Base-by-base conservation (phyloP, 106 monocot genomes). In the Dendrobium huoshanense region DNA sequence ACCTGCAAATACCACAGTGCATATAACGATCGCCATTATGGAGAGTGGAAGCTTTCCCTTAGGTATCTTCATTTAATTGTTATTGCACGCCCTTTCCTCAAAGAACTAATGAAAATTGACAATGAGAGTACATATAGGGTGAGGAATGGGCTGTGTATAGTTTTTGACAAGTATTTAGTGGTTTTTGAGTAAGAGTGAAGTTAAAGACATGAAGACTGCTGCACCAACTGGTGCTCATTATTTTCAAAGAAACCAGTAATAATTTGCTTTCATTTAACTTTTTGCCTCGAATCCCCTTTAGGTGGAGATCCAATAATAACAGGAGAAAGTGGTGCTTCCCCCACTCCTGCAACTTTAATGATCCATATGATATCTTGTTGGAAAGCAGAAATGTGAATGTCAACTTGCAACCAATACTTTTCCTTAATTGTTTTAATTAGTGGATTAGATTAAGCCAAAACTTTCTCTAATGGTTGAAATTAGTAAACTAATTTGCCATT, bases 121-220 rank as follows among this genome's bases (percentile, higher is more conserved):
- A 27, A 29, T 58, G 18, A 41, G 37, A 79, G 51, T 19, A 33
- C 45, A 31, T 16, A 79, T 41, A 41, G 31, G 73, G 48, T 17
- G 42, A 20, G 77, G 55, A 65, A n/a, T 70, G 40, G 42, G 65
- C 72, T 27, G 64, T 59, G 83, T 20, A 73, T 67, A 17, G 16
- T 4, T 16, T 77, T 70, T 41, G 49, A 55, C 61, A 5, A 68
- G 4, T 41, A 80, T 27, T 61, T 15, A n/a, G 2, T 75, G 55
- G 19, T 44, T 79, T 67, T 55, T 67, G 87, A 90, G 93, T 93
- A 90, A 83, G 84, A 90, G 95, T 90, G 74, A 95, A 92, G 92
- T 78, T 67, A 84, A 95, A 88, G 90, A 77, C 48, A 87, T 78
- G 41, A 75, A 55, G 67, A 74, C 73, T 73, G 43, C 45, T 55